These are phyloP conservation scores for Nannochloropsis salina DNA, from an alignment of 108 stramenopile species.

Conservation along the genomic window DNA sequence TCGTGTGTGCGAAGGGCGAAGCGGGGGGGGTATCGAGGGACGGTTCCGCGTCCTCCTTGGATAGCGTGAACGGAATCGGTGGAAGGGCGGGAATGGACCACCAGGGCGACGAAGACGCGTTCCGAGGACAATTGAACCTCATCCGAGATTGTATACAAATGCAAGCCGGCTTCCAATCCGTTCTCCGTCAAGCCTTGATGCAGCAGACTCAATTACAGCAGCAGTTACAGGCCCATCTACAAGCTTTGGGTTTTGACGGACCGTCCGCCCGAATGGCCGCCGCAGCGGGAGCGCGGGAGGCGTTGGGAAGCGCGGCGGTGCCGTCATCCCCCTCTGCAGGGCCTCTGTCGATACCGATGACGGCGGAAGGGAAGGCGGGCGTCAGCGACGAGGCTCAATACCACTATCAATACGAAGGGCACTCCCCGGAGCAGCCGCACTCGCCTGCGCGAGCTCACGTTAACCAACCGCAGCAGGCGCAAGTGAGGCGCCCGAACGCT, in stretches of 20 bases:
- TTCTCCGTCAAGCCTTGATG: not conserved
- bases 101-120: not conserved
- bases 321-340: not conserved
- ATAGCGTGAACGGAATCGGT: not conserved
- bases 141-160: slow-evolving; percentile 9
- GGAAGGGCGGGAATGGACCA: not conserved
- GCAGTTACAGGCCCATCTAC: not conserved
- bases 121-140: not conserved
- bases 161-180: slow-evolving; percentile 7
- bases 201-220: slow-evolving; percentile 16
- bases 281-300: not conserved
- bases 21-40: not conserved
- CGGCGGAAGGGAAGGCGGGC: not conserved
- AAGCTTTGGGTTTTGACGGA: slow-evolving; percentile 20
- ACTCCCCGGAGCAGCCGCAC: not conserved
- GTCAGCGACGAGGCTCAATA: not conserved
- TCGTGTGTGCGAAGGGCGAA: not conserved
- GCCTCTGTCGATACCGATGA: not conserved
- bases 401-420: not conserved
- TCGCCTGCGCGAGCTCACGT: not conserved
- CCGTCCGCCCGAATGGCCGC: not conserved
- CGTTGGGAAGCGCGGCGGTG: not conserved
- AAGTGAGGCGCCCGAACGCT: not conserved
- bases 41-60: not conserved
- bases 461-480: not conserved